These are phyloP conservation scores for Cucumis sativus DNA, from an alignment of 306 rosid species.

Conservation along the genomic window Cucumber_9930_V3 NC_026655.2:28217001-28217500, in stretches of 20 bases:
- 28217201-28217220: slow-evolving; percentile 96
- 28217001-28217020: not conserved
- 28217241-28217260: slow-evolving; percentile 96
- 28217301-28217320: slow-evolving; percentile 97
- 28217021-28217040: not conserved
- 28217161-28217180: slow-evolving; percentile 74
- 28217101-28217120: slow-evolving; percentile 48
- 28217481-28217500: slow-evolving; percentile 66
- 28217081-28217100: not conserved
- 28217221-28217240: slow-evolving; percentile 98
- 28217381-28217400: slow-evolving; percentile 92
- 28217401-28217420: slow-evolving; percentile 90
- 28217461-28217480: slow-evolving; percentile 67
- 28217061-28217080: not conserved
- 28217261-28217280: slow-evolving; percentile 98
- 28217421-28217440: slow-evolving; percentile 86
- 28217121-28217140: slow-evolving; percentile 91
- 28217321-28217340: slow-evolving; percentile 95
- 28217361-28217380: slow-evolving; percentile 96
- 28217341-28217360: slow-evolving; percentile 68
- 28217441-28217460: slow-evolving; percentile 79
- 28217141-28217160: slow-evolving; percentile 79
- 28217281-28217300: slow-evolving; percentile 99
- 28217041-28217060: not conserved
- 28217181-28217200: slow-evolving; percentile 94